Base-by-base conservation (phyloP, 2,329 filamentous ascomycete genomes). In the Chalara sp. region DNA sequence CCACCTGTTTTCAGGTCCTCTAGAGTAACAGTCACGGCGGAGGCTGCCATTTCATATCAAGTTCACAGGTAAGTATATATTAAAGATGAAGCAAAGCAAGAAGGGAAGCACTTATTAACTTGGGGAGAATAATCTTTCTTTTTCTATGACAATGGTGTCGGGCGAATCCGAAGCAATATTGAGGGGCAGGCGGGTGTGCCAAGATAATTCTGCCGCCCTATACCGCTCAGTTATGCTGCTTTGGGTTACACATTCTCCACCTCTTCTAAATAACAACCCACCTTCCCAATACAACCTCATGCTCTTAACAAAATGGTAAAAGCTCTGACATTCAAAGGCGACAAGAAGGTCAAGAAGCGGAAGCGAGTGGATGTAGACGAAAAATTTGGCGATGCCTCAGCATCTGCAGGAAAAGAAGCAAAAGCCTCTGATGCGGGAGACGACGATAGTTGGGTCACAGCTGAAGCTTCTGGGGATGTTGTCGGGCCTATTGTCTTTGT, bases 291-390 rank as follows among this genome's bases (percentile, higher is more conserved):
- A 13, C 32, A 11, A 49, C 41, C 46, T 48, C 44, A 48, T 21
- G 49, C 44, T 56, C 29, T 64, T 21, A 21, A 21, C 60, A 70
- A 57, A 55, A 93, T 93, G 87, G 85, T 95, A 61, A 96, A 95
- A 68, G 84, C 92, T 45, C 80, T 99, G 52, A 77, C 83, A 46
- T 99, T 99, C 78, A 99, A 99, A 72, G 93, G 93, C 75, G 93
- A 99, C 72, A 96, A 95, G 71, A 93, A 93, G 72, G 73, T 81
- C 53, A 96, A 93, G 71, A 96, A 96, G 76, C 81, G 89, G 68
- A 96, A 96, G 78, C 83, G 87, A 60, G 74, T 80, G 42, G 71
- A 75, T 53, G 69, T 73, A 31, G 66, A 68, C 31, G 65, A 67
- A 35, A 67, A 67, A 44, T 66, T 64, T 35, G 63, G 60, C 63